These are phyloP conservation scores for Magnolia kwangsiensis DNA, from an alignment of 164 flowering plant genomes.

Conservation along the genomic window DNA sequence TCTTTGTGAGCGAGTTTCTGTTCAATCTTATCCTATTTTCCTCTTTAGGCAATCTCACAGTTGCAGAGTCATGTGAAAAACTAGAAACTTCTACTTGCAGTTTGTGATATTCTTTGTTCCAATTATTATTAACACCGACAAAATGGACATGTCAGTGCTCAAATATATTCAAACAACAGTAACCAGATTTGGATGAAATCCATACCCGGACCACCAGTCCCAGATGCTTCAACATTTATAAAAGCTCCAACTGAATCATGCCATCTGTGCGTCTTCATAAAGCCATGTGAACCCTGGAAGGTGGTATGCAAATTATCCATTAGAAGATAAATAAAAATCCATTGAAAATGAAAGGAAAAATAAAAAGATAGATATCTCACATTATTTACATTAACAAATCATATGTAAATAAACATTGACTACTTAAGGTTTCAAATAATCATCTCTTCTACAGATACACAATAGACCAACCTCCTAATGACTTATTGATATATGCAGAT, in stretches of 20 bases:
- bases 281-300: slow-evolving; percentile 92
- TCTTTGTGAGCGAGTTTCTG: neutral
- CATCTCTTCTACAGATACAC: too few relatives aligned
- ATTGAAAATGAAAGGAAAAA: neutral
- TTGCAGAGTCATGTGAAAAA: neutral
- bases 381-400: too few relatives aligned
- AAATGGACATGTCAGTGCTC: neutral
- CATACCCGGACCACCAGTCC: slow-evolving; percentile 84
- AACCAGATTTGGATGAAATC: neutral
- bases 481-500: too few relatives aligned
- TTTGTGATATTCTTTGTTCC: neutral
- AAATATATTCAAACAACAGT: neutral
- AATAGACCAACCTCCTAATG: too few relatives aligned
- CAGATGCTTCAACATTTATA: slow-evolving; percentile 93
- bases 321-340: neutral
- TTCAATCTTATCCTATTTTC: neutral
- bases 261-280: slow-evolving; percentile 83
- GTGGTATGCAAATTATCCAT: neutral
- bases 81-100: neutral
- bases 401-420: neutral
- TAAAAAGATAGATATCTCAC: neutral
- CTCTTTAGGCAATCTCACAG: neutral
- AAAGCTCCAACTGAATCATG: slow-evolving; percentile 83
- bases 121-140: neutral
- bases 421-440: neutral